Evolutionary conservation across 1,284 basidiomycete species (phyloP).

Genomic region (Rhodofomes roseus): DNA sequence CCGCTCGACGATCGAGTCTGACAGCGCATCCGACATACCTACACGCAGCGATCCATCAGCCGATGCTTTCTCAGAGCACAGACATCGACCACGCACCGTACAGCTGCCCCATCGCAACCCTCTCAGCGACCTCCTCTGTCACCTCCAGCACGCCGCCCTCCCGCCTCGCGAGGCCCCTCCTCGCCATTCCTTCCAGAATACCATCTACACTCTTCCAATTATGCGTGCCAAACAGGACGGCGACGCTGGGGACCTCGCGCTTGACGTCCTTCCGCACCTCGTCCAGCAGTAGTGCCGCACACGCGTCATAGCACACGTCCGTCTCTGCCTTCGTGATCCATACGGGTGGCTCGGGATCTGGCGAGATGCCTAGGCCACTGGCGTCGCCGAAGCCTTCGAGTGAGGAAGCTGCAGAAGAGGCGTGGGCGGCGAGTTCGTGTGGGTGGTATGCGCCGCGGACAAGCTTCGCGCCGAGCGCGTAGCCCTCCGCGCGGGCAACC

Average conservation of each 20-base stretch:
- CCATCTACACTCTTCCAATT: conserved; percentile 67
- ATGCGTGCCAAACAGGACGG: conserved; percentile 84
- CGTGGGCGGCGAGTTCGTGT: conserved; percentile 61
- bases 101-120: conserved; percentile 79
- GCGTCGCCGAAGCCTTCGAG: conserved; percentile 24
- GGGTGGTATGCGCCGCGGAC: conserved; percentile 93
- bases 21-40: conserved; percentile 86
- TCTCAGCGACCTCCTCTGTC: conserved; percentile 54
- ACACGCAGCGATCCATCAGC: not conserved
- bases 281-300: conserved; percentile 59
- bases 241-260: conserved; percentile 41
- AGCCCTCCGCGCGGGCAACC: conserved; percentile 69
- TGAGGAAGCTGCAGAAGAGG: conserved; percentile 18
- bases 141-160: conserved; percentile 31
- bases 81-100: conserved; percentile 53
- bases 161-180: conserved; percentile 48
- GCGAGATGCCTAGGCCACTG: conserved; percentile 44
- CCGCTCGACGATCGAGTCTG: conserved; percentile 60
- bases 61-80: not conserved
- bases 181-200: conserved; percentile 60
- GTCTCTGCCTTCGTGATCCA: conserved; percentile 73
- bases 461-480: conserved; percentile 89
- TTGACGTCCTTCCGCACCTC: conserved; percentile 48
- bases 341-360: conserved; percentile 59
- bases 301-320: conserved; percentile 76